Evolutionary conservation across 2,329 filamentous ascomycete genomes (phyloP).

Genomic region (Sporothrix brasiliensis): DNA sequence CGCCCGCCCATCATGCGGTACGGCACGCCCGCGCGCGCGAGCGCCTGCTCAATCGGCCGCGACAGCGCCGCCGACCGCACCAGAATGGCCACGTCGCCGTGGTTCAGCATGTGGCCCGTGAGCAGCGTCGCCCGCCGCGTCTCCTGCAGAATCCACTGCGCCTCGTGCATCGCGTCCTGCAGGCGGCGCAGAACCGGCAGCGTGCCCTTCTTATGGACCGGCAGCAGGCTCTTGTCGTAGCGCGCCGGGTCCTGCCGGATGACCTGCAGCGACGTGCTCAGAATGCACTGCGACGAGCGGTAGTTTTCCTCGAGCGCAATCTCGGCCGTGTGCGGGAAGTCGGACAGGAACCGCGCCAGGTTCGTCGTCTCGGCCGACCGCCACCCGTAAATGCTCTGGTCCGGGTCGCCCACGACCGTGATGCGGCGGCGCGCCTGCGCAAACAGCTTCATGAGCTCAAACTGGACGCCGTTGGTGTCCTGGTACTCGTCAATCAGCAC

Average conservation of each 20-base stretch:
- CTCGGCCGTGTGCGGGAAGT: conserved; percentile 77
- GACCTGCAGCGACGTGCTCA: conserved; percentile 76
- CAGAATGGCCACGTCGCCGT: conserved; percentile 81
- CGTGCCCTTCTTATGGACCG: conserved; percentile 79
- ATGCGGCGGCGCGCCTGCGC: conserved; percentile 74
- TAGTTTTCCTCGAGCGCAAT: conserved; percentile 94
- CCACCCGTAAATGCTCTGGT: conserved; percentile 98
- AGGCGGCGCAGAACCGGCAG: conserved; percentile 79
- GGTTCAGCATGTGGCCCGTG: conserved; percentile 71
- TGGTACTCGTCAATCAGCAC: conserved; percentile 98
- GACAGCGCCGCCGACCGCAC: conserved; percentile 84
- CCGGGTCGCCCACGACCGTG: conserved; percentile 93
- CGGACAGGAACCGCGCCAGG: conserved; percentile 72
- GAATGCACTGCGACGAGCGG: conserved; percentile 82
- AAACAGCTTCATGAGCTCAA: conserved; percentile 88
- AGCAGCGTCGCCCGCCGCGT: conserved; percentile 71
- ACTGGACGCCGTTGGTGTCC: conserved; percentile 94
- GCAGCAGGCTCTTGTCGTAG: conserved; percentile 76
- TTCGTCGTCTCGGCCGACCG: conserved; percentile 91
- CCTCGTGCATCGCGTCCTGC: conserved; percentile 70
- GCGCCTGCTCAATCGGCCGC: conserved; percentile 77
- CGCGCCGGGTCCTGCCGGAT: conserved; percentile 86
- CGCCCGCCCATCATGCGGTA: conserved; percentile 92
- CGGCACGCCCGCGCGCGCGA: conserved; percentile 78
- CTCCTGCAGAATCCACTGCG: conserved; percentile 85